Evolutionary conservation across 352 stramenopile species (phyloP), one percentile per base, ranked within the genome.

Genomic region (Phytophthora rubi): DNA sequence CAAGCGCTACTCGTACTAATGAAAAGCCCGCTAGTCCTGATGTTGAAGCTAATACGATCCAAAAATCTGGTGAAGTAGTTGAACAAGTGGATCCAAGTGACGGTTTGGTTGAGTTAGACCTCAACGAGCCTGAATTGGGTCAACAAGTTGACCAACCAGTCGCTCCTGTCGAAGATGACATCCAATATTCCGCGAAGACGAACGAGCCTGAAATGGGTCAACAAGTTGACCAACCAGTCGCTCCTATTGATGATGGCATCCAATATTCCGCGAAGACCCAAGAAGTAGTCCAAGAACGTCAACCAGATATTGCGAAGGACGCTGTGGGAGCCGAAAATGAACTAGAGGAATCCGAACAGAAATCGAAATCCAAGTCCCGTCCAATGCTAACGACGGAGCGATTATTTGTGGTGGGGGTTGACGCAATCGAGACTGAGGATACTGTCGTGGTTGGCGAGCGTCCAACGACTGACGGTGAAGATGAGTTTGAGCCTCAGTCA

Each of bases 301-400:
- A 44, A 51, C 9, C 15, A 39, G 23, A 56, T 21, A 51, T 30
- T 21, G 35, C 47, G 13, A 26, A 61, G 37, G 57, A 7, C 2
- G 18, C 16, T 32, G 2, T 16, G 21, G 65, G 48, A 37, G 33
- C 18, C 42, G 53, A 70, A 39, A 56, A 60, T 16, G 59, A 33
- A 53, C 32, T 70, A 51, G 53, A 67, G 15, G 45, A 76, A 63
- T 32, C 33, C 0, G 70, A 52, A 1, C 16, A 60, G 26, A 37
- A 57, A 55, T 10, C 26, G 3, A 54, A 74, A 10, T 35, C 47
- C 6, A 71, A 59, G 8, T 75, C 75, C 13, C 79, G 76, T 12
- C 68, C 73, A 23, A 89, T 92, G 53, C 70, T 92, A n/a, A 90
- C 79, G 58, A 92, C 82, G 5, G 84, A 92, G 39, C 73, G 77